Evolutionary conservation across 176 grass and related monocot species (phyloP).

Genomic region (Canna indica): DNA sequence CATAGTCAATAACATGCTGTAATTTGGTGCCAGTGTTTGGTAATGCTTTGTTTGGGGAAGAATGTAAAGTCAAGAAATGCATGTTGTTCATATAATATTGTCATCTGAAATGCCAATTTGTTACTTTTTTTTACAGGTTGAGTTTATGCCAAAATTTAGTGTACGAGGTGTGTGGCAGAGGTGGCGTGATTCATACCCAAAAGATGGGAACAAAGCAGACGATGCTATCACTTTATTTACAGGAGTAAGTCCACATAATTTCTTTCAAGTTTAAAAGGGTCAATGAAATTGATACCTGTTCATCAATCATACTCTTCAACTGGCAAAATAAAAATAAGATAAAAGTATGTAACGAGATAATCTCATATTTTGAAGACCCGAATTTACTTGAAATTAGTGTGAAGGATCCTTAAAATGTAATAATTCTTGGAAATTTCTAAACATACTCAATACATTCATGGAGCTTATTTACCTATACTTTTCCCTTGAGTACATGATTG

Average conservation of each 20-base stretch:
- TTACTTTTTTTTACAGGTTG: conserved; percentile 50
- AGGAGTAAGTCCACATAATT: conserved; percentile 42
- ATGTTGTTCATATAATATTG: not conserved
- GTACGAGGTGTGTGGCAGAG: conserved; percentile 90
- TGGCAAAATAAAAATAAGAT: no score
- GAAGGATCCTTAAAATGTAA: no score
- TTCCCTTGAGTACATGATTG: no score
- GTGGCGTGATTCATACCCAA: conserved; percentile 84
- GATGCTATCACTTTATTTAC: conserved; percentile 89
- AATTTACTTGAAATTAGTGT: no score
- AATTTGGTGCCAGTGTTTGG: no score
- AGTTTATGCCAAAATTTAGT: conserved; percentile 92
- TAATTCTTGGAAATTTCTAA: no score
- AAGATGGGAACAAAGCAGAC: conserved; percentile 34
- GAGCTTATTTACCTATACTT: no score
- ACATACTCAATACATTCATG: no score
- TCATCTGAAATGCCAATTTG: conserved; percentile 20
- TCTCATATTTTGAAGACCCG: no score
- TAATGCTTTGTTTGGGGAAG: no score
- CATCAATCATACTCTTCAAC: no score
- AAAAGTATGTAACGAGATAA: no score
- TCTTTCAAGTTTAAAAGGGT: not conserved
- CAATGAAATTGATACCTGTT: conserved; percentile 1
- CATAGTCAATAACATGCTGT: not conserved
- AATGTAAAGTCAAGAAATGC: not conserved